Conservation (phyloP, 1,284 basidiomycete genomes). For the Pterulicium gracile region DNA sequence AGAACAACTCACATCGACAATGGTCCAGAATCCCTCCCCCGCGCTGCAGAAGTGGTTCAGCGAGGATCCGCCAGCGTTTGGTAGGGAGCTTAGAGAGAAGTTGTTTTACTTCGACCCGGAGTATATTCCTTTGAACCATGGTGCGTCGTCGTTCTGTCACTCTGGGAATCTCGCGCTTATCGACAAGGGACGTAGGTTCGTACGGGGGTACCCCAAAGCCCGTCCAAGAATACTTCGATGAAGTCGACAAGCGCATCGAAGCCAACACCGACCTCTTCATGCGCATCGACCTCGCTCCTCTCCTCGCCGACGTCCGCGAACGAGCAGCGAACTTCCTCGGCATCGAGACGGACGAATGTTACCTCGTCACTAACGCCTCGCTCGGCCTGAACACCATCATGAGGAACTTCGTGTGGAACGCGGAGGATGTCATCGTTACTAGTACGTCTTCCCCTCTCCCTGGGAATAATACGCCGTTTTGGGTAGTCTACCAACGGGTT, state of each 20-base stretch:
- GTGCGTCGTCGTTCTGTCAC: conserved; percentile 17
- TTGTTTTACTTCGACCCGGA: conserved; percentile 48
- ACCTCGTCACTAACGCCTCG: conserved; percentile 57
- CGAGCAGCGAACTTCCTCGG: conserved; percentile 51
- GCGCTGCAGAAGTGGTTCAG: conserved; percentile 1
- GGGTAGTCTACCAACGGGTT: too few species aligned
- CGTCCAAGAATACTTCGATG: conserved; percentile 40
- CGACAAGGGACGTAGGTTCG: conserved; percentile 35
- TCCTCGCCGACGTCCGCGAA: conserved; percentile 32
- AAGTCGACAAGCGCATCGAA: conserved; percentile 40
- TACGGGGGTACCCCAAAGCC: conserved; percentile 59
- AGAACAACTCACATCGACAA: too few species aligned
- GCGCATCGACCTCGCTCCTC: conserved; percentile 28
- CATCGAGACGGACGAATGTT: conserved; percentile 48
- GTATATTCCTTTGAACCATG: conserved; percentile 61
- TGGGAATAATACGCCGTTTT: not conserved
- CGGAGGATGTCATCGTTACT: conserved; percentile 34
- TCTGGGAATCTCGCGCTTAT: conserved; percentile 16
- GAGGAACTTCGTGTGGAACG: conserved; percentile 41
- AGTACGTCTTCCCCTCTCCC: conserved; percentile 20
- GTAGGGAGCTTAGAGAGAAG: conserved; percentile 38
- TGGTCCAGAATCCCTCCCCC: too few species aligned
- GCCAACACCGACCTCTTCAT: conserved; percentile 55
- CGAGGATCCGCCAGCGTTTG: conserved; percentile 38
- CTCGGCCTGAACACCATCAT: conserved; percentile 61